These are phyloP conservation scores for Scenedesmus sp. DNA, from an alignment of 163 green algal genomes.

Conservation along the genomic window DNA sequence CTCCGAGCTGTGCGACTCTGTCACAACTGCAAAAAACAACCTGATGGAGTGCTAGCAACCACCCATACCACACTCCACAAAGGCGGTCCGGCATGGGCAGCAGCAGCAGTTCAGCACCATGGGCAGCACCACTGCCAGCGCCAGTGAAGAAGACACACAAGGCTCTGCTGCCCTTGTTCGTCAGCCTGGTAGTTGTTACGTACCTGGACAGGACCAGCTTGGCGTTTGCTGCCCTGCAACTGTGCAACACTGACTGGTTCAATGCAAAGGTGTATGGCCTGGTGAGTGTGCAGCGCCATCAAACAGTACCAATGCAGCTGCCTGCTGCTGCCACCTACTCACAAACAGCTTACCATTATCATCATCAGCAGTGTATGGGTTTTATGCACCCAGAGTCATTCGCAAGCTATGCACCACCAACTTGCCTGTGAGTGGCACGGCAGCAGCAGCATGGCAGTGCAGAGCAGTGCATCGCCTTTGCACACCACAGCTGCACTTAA, in stretches of 20 bases:
- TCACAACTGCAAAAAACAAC: too few species aligned
- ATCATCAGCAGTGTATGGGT: neutral
- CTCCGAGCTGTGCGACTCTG: too few species aligned
- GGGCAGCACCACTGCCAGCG: constrained; percentile 21
- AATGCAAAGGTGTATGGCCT: constrained; percentile 49
- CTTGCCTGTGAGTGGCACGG: neutral
- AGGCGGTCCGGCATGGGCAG: neutral
- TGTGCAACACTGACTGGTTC: constrained; percentile 45
- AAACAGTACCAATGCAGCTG: neutral
- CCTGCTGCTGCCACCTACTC: neutral
- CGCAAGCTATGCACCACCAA: neutral
- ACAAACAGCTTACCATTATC: neutral
- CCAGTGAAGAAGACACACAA: constrained; percentile 39
- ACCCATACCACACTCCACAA: too few species aligned
- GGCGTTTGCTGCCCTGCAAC: constrained; percentile 48
- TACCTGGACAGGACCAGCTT: constrained; percentile 47
- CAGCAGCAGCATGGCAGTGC: neutral
- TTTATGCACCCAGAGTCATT: neutral
- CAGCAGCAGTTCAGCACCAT: neutral
- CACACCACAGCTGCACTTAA: neutral
- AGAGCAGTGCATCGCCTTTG: neutral
- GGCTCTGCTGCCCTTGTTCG: constrained; percentile 36
- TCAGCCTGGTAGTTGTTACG: constrained; percentile 27
- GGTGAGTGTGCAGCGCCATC: neutral
- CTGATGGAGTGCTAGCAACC: too few species aligned